phyloP scores from a whole-genome alignment of 2,329 filamentous ascomycete genomes.

The Akanthomyces muscarius region DNA sequence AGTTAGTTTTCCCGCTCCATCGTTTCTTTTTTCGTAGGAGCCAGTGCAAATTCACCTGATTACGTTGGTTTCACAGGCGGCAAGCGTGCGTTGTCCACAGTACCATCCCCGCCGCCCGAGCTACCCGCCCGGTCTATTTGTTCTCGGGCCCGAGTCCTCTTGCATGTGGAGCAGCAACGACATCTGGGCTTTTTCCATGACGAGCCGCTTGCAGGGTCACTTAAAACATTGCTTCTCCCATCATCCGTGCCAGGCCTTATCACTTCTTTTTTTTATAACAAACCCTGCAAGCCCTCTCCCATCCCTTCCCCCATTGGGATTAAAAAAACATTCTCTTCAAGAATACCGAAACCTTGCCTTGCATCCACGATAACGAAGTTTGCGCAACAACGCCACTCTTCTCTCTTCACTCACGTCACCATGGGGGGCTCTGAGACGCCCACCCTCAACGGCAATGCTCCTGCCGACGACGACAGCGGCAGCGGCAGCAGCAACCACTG shows the following conservation, averaged over 20 bases:
- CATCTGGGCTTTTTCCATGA: neutral
- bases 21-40: too few species aligned
- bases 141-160: too few species aligned
- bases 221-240: neutral
- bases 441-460: slow-evolving; percentile 2
- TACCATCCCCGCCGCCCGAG: too few species aligned
- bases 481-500: slow-evolving; percentile 31
- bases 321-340: too few species aligned
- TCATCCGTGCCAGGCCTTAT: neutral
- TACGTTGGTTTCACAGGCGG: too few species aligned
- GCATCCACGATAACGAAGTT: neutral
- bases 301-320: neutral
- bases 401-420: neutral
- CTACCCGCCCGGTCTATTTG: neutral
- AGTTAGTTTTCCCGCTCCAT: neutral
- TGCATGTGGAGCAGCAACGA: neutral
- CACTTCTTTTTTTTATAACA: neutral
- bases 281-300: neutral
- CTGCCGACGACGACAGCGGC: neutral
- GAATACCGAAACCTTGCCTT: neutral
- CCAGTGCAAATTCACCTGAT: too few species aligned
- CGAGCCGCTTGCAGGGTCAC: neutral
- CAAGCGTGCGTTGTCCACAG: too few species aligned
- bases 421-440: slow-evolving; percentile 15
- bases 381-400: neutral